A percentile compares a stretch with the other conserved stretches of the same genome.
phyloP scores from a whole-genome alignment of 495 filamentous ascomycete genomes.

The Xylaria nigripes region DNA sequence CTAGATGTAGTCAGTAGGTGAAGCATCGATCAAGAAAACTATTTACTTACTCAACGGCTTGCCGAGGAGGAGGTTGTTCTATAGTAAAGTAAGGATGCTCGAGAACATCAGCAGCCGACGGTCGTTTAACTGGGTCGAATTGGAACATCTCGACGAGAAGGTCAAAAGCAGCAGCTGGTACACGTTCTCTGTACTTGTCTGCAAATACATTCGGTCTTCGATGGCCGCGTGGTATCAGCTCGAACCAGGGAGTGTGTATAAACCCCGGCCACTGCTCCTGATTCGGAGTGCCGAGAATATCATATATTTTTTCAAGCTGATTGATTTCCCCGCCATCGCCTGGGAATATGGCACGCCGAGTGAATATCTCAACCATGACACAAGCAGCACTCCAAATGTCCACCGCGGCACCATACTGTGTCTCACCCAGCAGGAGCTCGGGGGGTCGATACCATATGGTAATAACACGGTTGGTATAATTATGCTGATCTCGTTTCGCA shows the following conservation, averaged over 20 bases:
- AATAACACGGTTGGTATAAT: constrained; percentile 98
- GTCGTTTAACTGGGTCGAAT: constrained; percentile 80
- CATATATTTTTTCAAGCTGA: constrained; percentile 92
- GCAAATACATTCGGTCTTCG: constrained; percentile 70
- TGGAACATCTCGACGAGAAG: constrained; percentile 72
- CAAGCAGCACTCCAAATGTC: constrained; percentile 98
- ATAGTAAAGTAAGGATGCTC: constrained; percentile 80
- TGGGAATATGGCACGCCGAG: constrained; percentile 87
- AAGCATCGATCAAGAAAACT: background rate
- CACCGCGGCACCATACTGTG: constrained; percentile 86
- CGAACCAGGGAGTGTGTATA: constrained; percentile 91
- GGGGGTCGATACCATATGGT: constrained; percentile 96
- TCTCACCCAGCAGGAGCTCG: constrained; percentile 89
- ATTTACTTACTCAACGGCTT: constrained; percentile 72
- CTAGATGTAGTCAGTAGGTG: constrained; percentile 35
- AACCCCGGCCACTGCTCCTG: constrained; percentile 77
- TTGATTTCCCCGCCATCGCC: constrained; percentile 91
- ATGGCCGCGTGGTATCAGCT: constrained; percentile 71
- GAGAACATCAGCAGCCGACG: constrained; percentile 76
- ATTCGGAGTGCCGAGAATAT: constrained; percentile 83
- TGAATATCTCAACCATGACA: constrained; percentile 95
- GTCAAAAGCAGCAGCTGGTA: constrained; percentile 74
- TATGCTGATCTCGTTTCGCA: constrained; percentile 81
- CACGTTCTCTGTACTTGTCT: constrained; percentile 64
- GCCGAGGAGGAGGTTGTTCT: constrained; percentile 71